Evolutionary conservation across 164 flowering plant genomes (phyloP).

Genomic region (Magnolia sinica): DNA sequence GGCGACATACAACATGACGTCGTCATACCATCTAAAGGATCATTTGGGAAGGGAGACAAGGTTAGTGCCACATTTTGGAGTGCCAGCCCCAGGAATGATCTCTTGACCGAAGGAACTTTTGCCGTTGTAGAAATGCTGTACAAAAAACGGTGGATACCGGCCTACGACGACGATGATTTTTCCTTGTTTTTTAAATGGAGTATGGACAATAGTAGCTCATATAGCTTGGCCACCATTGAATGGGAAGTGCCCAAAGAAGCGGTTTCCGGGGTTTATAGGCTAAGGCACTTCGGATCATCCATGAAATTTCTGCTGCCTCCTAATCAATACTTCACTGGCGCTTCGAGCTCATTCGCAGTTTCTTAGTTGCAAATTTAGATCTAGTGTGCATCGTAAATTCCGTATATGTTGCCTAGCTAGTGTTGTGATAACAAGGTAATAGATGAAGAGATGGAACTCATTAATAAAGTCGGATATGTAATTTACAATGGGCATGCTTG

Average conservation of each 20-base stretch:
- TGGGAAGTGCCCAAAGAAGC: slow-evolving; percentile 59
- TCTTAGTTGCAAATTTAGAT: slow-evolving; percentile 16
- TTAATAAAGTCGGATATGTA: slow-evolving; percentile 50
- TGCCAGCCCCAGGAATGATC: slow-evolving; percentile 52
- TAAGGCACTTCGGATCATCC: slow-evolving; percentile 55
- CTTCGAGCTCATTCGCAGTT: slow-evolving; percentile 54
- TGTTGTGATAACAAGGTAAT: slow-evolving; percentile 14
- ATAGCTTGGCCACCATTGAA: slow-evolving; percentile 45
- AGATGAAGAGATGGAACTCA: slow-evolving; percentile 67
- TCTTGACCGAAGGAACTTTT: slow-evolving; percentile 67
- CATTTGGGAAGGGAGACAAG: slow-evolving; percentile 39
- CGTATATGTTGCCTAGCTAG: too few species aligned
- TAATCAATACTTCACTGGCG: slow-evolving; percentile 37
- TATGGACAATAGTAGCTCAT: slow-evolving; percentile 15
- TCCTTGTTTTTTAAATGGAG: slow-evolving; percentile 45
- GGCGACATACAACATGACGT: slow-evolving; percentile 54
- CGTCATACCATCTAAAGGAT: slow-evolving; percentile 24
- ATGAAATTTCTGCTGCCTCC: slow-evolving; percentile 29
- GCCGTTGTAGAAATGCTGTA: slow-evolving; percentile 51
- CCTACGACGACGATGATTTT: slow-evolving; percentile 59
- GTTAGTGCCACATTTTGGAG: slow-evolving; percentile 53
- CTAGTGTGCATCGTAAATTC: background rate
- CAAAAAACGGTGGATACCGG: slow-evolving; percentile 39
- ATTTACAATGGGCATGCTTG: too few species aligned
- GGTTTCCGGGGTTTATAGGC: slow-evolving; percentile 41